phyloP scores from a whole-genome alignment of 768 basidiomycete genomes.

The Mycena crocata region DNA sequence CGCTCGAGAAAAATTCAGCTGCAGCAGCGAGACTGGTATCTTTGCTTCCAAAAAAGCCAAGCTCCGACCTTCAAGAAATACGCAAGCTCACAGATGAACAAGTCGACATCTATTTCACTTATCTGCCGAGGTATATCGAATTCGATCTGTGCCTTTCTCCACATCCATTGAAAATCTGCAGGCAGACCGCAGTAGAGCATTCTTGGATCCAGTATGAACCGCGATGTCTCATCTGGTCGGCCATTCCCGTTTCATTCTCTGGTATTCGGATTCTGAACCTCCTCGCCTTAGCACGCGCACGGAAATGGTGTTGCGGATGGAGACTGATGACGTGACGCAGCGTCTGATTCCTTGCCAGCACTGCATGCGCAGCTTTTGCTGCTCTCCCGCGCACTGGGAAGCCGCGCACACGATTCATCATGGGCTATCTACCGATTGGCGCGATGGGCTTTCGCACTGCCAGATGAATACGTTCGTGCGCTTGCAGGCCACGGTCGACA shows the following conservation, averaged over 20 bases:
- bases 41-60: conserved; percentile 21
- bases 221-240: conserved; percentile 4
- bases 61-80: conserved; percentile 5
- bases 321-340: neutral
- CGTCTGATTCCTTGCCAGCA: neutral
- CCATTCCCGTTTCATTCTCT: neutral
- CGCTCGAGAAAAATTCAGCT: conserved; percentile 17
- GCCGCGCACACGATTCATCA: conserved; percentile 2
- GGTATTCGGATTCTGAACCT: neutral
- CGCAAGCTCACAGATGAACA: conserved; percentile 1
- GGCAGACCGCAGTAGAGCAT: neutral
- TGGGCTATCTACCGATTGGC: neutral
- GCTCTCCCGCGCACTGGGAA: conserved; percentile 6
- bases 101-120: neutral
- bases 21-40: conserved; percentile 16
- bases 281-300: conserved; percentile 7
- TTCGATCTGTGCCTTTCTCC: conserved; percentile 12
- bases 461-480: conserved; percentile 37
- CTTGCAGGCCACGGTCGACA: conserved; percentile 28
- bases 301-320: conserved; percentile 5
- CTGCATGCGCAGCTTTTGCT: conserved; percentile 5
- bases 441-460: conserved; percentile 36
- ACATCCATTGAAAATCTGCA: neutral
- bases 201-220: neutral
- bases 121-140: conserved; percentile 2